phyloP scores from a whole-genome alignment of 192 early-diverging fungal species.

The Allomyces macrogynus region DNA sequence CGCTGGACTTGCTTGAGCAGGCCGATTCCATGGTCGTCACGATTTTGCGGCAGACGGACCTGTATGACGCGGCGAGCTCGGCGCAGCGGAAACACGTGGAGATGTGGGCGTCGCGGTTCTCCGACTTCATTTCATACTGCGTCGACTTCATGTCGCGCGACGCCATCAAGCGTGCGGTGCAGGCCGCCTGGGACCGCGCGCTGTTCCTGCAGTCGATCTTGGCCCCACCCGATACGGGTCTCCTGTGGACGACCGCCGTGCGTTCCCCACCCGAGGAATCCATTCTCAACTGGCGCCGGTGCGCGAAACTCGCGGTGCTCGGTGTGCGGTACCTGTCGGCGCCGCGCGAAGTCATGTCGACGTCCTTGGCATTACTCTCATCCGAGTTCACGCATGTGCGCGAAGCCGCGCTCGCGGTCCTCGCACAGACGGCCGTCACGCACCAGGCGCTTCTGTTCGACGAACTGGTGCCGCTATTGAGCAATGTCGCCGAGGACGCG shows the following conservation, averaged over 20 bases:
- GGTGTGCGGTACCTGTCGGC: not conserved
- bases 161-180: not conserved
- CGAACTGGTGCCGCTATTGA: not conserved
- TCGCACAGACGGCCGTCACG: not conserved
- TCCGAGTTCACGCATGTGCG: not conserved
- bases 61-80: not conserved
- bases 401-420: not conserved
- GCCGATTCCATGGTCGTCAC: conserved; percentile 5
- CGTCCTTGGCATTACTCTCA: not conserved
- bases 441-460: not conserved
- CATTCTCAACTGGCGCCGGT: not conserved
- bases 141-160: not conserved
- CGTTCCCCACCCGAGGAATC: not conserved
- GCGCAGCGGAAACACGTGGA: not conserved
- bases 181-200: not conserved
- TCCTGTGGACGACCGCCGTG: not conserved
- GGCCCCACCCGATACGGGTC: not conserved
- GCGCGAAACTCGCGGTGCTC: not conserved
- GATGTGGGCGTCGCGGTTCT: not conserved
- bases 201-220: not conserved
- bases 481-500: not conserved
- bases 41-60: not conserved
- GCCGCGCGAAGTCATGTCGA: not conserved
- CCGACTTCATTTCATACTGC: not conserved
- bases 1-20: conserved; percentile 34